A percentile compares a stretch with the other conserved stretches of the same genome.
Evolutionary conservation across 805 yeast species (phyloP).

Genomic region (Torulaspora delbrueckii): DNA sequence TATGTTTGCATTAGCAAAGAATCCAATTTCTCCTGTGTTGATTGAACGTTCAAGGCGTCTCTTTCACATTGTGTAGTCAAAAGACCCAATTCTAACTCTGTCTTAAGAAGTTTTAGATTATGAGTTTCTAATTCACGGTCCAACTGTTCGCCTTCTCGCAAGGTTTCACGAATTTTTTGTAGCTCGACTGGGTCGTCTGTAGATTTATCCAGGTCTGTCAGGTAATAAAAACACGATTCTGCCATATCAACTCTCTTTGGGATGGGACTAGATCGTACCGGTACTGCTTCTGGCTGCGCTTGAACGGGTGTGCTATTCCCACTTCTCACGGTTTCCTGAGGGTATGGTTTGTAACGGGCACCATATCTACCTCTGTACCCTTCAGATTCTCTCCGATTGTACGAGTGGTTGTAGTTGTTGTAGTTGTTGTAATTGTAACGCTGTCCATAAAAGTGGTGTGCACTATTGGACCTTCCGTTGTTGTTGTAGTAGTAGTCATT

Average conservation of each 20-base stretch:
- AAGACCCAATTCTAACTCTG: slow-evolving; percentile 28
- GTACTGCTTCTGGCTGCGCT: background rate
- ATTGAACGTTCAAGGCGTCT: slow-evolving; percentile 33
- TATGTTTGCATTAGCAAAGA: slow-evolving; percentile 20
- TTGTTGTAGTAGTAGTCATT: slow-evolving; percentile 7
- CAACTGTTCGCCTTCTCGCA: slow-evolving; percentile 20
- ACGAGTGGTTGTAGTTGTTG: slow-evolving; percentile 3
- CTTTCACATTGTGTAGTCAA: slow-evolving; percentile 29
- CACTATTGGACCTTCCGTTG: slow-evolving; percentile 7
- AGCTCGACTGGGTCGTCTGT: slow-evolving; percentile 11
- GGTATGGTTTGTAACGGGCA: slow-evolving; percentile 6
- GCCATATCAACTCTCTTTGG: slow-evolving; percentile 9
- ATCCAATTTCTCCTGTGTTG: slow-evolving; percentile 37
- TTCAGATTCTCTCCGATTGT: slow-evolving; percentile 7
- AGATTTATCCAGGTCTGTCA: slow-evolving; percentile 21
- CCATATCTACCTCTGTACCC: slow-evolving; percentile 3
- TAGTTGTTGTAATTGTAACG: slow-evolving; percentile 1
- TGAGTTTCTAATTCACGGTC: slow-evolving; percentile 25
- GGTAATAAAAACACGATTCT: slow-evolving; percentile 23
- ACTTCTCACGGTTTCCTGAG: background rate
- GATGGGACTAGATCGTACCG: slow-evolving; percentile 1
- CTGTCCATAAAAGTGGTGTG: slow-evolving; percentile 7
- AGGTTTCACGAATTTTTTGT: slow-evolving; percentile 16
- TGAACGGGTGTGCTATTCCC: slow-evolving; percentile 10
- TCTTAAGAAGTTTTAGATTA: slow-evolving; percentile 18